Conservation (phyloP, 495 filamentous ascomycete species). For the Penicillium fimorum region DNA sequence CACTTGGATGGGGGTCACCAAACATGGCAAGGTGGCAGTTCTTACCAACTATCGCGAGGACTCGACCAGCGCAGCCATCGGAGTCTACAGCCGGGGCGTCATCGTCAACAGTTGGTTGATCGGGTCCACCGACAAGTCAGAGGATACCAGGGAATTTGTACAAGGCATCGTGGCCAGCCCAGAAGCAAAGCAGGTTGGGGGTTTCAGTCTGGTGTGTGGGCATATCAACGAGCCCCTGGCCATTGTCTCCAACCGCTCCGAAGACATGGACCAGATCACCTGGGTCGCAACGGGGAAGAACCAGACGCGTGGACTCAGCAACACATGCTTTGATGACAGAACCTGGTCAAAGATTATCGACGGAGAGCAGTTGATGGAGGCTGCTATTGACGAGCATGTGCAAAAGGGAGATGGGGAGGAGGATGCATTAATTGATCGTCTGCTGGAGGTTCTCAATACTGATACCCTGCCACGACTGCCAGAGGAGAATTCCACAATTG, state of each 20-base stretch:
- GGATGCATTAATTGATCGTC: conserved; percentile 63
- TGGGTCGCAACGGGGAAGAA: conserved; percentile 67
- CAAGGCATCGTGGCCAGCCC: conserved; percentile 56
- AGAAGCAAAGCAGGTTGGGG: conserved; percentile 65
- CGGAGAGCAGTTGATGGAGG: conserved; percentile 51
- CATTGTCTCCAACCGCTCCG: conserved; percentile 85
- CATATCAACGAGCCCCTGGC: conserved; percentile 74
- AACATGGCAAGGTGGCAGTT: conserved; percentile 78
- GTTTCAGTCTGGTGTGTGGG: conserved; percentile 90
- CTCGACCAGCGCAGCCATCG: conserved; percentile 48
- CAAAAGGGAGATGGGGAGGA: conserved; percentile 48
- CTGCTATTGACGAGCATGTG: conserved; percentile 48
- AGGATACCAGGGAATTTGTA: conserved; percentile 63
- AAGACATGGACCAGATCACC: conserved; percentile 50
- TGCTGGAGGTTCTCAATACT: conserved; percentile 67
- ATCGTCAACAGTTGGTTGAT: conserved; percentile 90
- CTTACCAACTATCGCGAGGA: conserved; percentile 92
- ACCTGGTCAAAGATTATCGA: conserved; percentile 79
- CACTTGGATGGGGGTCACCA: conserved; percentile 93
- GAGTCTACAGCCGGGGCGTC: conserved; percentile 68
- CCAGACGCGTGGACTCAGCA: conserved; percentile 78
- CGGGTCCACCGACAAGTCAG: conserved; percentile 23
- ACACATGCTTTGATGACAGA: conserved; percentile 71
- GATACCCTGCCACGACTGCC: conserved; percentile 67
- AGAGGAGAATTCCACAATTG: conserved; percentile 53